Evolutionary conservation across 352 stramenopile species (phyloP).

Genomic region (Thalassiosira livingstoniorum): DNA sequence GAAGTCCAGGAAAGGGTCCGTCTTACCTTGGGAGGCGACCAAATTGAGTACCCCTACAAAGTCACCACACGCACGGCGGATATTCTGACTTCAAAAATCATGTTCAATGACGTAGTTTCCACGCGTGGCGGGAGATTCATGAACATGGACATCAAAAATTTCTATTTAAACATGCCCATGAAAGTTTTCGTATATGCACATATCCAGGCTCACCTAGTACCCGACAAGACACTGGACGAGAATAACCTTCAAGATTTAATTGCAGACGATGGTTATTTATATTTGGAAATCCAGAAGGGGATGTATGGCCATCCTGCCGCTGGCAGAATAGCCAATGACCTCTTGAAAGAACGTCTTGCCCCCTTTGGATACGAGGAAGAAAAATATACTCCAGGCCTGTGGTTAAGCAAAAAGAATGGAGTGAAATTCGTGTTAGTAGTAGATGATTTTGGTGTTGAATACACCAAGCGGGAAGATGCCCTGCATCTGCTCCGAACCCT

Average conservation of each 20-base stretch:
- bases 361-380: slow-evolving; percentile 21
- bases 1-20: slow-evolving; percentile 33
- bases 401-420: slow-evolving; percentile 20
- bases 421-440: too few species aligned
- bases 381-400: slow-evolving; percentile 54
- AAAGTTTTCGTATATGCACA: slow-evolving; percentile 39
- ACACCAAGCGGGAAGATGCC: slow-evolving; percentile 15
- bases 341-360: slow-evolving; percentile 10
- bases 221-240: slow-evolving; percentile 27
- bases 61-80: background rate
- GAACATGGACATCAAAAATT: slow-evolving; percentile 2
- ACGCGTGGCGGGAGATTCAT: too few species aligned
- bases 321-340: too few species aligned
- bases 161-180: slow-evolving; percentile 44
- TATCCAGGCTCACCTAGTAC: slow-evolving; percentile 18
- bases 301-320: too few species aligned
- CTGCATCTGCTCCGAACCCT: slow-evolving; percentile 28
- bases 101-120: too few species aligned
- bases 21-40: slow-evolving; percentile 46
- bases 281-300: slow-evolving; percentile 23
- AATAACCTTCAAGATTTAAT: slow-evolving; percentile 33
- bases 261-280: slow-evolving; percentile 16
- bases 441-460: slow-evolving; percentile 62
- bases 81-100: background rate
- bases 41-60: background rate